Evolutionary conservation across 108 stramenopile species (phyloP).

Genomic region (Pseudonitzschia multiseries): DNA sequence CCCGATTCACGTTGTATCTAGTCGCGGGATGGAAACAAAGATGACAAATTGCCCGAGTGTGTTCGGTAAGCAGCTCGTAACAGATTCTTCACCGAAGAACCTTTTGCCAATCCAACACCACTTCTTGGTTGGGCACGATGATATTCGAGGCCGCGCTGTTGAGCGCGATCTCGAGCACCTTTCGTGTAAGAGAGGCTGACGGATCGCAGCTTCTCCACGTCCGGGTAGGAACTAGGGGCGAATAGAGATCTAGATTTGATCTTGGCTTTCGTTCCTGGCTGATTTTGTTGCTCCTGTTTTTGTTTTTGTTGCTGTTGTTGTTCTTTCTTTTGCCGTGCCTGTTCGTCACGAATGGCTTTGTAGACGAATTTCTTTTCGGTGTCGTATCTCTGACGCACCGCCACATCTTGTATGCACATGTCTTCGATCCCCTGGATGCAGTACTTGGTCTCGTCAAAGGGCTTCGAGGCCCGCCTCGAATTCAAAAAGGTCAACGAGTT

Average conservation of each 20-base stretch:
- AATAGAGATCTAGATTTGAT: background rate
- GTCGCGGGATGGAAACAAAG: background rate
- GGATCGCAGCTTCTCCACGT: constrained; percentile 15
- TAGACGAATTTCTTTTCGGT: constrained; percentile 20
- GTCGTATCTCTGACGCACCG: background rate
- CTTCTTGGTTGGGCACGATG: background rate
- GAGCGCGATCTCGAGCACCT: constrained; percentile 16
- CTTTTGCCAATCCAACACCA: background rate
- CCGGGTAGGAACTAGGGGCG: background rate
- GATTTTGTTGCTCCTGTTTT: background rate
- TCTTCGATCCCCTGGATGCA: constrained; percentile 26
- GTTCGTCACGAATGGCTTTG: constrained; percentile 27
- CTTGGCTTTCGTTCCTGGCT: background rate
- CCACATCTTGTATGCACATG: constrained; percentile 8
- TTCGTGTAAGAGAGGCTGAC: constrained; percentile 21
- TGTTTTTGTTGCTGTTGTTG: background rate
- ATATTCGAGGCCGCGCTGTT: constrained; percentile 16
- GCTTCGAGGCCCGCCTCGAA: constrained; percentile 9
- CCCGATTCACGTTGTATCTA: background rate
- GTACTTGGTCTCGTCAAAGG: constrained; percentile 18
- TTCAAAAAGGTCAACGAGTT: constrained; percentile 25
- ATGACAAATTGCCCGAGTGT: background rate
- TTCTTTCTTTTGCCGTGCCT: constrained; percentile 25
- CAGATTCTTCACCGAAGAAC: background rate
- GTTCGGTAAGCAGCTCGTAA: background rate